Percentiles rank a stretch among this genome's conserved stretches.
Conservation (phyloP, 1,139 yeast genomes). For the Debaryomyces subglobosus region DNA sequence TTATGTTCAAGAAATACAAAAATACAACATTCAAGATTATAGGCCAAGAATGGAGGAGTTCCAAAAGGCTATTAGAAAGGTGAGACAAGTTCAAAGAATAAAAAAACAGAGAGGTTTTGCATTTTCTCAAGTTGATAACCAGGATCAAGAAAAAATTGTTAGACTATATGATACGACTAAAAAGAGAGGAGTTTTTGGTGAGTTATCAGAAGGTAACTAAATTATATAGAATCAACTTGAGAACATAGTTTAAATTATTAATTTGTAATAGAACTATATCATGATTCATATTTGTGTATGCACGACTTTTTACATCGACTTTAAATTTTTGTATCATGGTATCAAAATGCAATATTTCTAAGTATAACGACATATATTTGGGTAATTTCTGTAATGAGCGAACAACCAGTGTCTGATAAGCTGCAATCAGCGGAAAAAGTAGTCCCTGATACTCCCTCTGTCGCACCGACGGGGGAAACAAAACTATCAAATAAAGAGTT, state of each 20-base stretch:
- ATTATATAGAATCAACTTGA: background rate
- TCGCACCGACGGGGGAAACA: slow-evolving; percentile 4
- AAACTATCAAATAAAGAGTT: slow-evolving; percentile 76
- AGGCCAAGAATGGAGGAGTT: slow-evolving; percentile 95
- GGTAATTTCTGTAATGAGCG: background rate
- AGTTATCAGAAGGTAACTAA: slow-evolving; percentile 31
- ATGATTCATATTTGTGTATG: background rate
- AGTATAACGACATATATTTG: background rate
- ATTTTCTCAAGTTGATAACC: slow-evolving; percentile 92
- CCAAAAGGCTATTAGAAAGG: slow-evolving; percentile 95
- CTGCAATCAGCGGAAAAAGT: slow-evolving; percentile 7
- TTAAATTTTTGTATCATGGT: slow-evolving; percentile 2
- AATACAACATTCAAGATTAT: slow-evolving; percentile 89
- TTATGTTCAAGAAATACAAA: slow-evolving; percentile 94
- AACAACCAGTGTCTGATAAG: slow-evolving; percentile 1
- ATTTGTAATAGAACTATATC: background rate
- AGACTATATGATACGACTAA: slow-evolving; percentile 94
- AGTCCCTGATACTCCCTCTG: background rate
- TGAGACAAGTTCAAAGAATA: slow-evolving; percentile 97
- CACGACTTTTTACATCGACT: slow-evolving; percentile 8
- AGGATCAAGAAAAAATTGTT: slow-evolving; percentile 87
- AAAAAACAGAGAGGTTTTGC: slow-evolving; percentile 99
- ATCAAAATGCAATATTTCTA: background rate
- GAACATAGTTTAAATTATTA: background rate
- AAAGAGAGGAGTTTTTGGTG: slow-evolving; percentile 57